Conservation (phyloP, 768 basidiomycete species). For the Daedaleopsis sinensis region DNA sequence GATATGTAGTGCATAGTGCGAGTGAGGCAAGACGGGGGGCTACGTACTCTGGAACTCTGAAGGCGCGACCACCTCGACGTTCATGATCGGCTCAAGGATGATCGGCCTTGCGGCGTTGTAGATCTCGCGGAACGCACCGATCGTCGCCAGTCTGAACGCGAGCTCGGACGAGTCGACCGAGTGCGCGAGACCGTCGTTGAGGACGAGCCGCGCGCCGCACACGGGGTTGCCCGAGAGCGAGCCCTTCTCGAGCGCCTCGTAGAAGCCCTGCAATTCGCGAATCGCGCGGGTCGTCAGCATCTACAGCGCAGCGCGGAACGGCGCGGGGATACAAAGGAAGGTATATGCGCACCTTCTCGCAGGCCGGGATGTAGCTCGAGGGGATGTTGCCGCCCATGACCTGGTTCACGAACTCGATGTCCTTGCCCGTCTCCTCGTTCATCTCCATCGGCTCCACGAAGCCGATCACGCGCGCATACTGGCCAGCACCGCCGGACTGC, state of each 20-base stretch:
- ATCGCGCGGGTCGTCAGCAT: neutral
- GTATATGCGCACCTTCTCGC: conserved; percentile 71
- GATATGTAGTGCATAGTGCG: neutral
- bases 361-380: conserved; percentile 88
- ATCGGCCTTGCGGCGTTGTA: conserved; percentile 77
- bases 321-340: neutral
- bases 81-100: conserved; percentile 98
- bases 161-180: conserved; percentile 95
- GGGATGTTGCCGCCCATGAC: conserved; percentile 95
- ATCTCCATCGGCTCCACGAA: conserved; percentile 86
- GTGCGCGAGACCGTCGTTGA: conserved; percentile 92
- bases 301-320: too few relatives aligned
- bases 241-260: conserved; percentile 92
- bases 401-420: conserved; percentile 79
- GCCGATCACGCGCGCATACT: conserved; percentile 92
- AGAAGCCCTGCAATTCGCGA: conserved; percentile 73
- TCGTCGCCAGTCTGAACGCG: conserved; percentile 89
- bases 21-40: neutral
- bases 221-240: conserved; percentile 86
- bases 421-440: conserved; percentile 78
- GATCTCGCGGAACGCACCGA: conserved; percentile 91
- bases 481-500: conserved; percentile 96
- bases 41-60: conserved; percentile 88
- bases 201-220: conserved; percentile 80
- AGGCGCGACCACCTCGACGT: conserved; percentile 94